Conservation (phyloP, 2,329 filamentous ascomycete genomes). For the Scedosporium apiospermum region DNA sequence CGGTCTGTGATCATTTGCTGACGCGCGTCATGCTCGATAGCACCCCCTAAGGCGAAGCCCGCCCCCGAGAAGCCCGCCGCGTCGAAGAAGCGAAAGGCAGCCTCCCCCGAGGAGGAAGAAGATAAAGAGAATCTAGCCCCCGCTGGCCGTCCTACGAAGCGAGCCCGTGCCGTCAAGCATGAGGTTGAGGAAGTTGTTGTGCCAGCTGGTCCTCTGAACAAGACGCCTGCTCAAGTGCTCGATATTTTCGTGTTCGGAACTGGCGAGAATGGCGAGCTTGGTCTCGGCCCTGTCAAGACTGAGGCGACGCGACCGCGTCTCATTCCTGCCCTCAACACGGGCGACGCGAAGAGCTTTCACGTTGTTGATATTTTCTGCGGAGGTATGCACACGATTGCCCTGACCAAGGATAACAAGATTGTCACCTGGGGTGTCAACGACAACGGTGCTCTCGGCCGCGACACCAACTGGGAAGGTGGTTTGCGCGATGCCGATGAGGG, state of each 20-base stretch:
- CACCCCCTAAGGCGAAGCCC: background rate
- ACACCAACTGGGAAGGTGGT: conserved; percentile 60
- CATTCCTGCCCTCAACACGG: conserved; percentile 70
- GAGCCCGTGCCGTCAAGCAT: conserved; percentile 12
- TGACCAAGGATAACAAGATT: conserved; percentile 74
- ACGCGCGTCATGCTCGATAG: background rate
- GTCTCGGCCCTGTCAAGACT: conserved; percentile 60
- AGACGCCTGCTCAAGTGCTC: conserved; percentile 51
- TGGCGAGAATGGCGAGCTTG: conserved; percentile 72
- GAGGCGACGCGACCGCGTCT: conserved; percentile 54
- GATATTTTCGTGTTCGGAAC: conserved; percentile 76
- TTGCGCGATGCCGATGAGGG: conserved; percentile 45
- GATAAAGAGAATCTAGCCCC: conserved; percentile 7
- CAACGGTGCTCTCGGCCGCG: conserved; percentile 67
- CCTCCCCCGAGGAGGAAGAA: conserved; percentile 7
- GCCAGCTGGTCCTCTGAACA: conserved; percentile 30
- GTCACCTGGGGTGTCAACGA: conserved; percentile 86
- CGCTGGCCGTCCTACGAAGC: conserved; percentile 29
- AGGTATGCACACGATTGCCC: conserved; percentile 70
- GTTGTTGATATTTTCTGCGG: conserved; percentile 70
- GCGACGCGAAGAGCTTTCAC: conserved; percentile 50
- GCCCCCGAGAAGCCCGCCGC: conserved; percentile 9
- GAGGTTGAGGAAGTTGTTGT: background rate
- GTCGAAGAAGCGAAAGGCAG: conserved; percentile 18
- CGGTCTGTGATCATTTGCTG: background rate